Evolutionary conservation across 306 rosid species (phyloP).

Genomic region (Vigna reflexopilosa): DNA sequence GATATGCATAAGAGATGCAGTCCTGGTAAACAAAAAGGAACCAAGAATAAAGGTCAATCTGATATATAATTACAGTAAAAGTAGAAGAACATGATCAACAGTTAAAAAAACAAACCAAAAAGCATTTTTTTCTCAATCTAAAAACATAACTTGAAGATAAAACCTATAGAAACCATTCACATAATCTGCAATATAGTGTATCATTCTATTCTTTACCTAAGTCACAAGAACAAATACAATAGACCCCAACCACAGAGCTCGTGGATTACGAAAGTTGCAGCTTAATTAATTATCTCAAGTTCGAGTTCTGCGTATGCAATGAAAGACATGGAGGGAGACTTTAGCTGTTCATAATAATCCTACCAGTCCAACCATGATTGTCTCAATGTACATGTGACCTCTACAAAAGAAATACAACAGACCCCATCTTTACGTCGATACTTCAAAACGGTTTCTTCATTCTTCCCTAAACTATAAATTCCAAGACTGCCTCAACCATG

Average conservation of each 20-base stretch:
- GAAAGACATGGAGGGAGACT: background rate
- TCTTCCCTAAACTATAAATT: constrained; percentile 7
- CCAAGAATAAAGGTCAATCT: constrained; percentile 6
- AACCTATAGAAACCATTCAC: background rate
- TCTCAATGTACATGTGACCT: background rate
- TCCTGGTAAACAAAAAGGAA: constrained; percentile 55
- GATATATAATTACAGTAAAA: constrained; percentile 23
- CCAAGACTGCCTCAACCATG: background rate
- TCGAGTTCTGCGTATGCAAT: background rate
- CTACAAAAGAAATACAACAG: background rate
- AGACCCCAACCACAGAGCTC: background rate
- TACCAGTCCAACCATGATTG: background rate
- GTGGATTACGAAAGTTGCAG: background rate
- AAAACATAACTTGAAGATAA: background rate
- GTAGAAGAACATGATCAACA: constrained; percentile 28
- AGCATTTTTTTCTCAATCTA: background rate
- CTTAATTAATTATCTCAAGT: background rate
- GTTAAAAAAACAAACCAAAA: background rate
- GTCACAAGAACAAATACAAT: constrained; percentile 13
- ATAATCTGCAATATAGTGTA: constrained; percentile 3
- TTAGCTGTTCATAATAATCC: background rate
- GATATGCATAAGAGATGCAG: constrained; percentile 58
- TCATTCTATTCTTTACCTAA: constrained; percentile 20
- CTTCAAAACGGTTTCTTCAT: constrained; percentile 30
- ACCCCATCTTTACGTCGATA: background rate